Evolutionary conservation across 208 protist genomes (phyloP), one percentile per base, ranked within the genome.

Genomic region (Trichomonas gallinae): DNA sequence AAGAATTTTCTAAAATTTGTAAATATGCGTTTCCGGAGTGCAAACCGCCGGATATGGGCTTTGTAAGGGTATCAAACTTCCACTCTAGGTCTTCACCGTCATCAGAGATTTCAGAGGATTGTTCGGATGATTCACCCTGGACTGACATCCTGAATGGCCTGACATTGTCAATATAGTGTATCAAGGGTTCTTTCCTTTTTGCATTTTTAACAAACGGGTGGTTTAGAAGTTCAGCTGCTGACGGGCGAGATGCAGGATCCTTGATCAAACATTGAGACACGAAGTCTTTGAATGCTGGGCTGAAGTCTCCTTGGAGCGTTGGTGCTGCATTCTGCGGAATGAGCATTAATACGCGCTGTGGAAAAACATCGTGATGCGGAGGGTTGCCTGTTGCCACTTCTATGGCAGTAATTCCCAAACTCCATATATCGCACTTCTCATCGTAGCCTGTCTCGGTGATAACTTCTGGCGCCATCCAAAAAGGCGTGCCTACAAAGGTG

Each of bases 401-500:
- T 46, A 98, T 97, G 0, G 97, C 97, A 10, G 96, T 97, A 81
- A 98, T 98, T 36, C 97, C 97, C 21, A 98, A 87, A 38, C 97
- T 97, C 97, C 97, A 98, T 13, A 98, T 96, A 96, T 98, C 97
- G 45, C 96, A 97, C 91, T 97, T 97, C 36, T 93, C 46, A 51
- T 97, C 97, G 63, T 98, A 97, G 0, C 96, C 48, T 88, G n/a
- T 46, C 45, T 96, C 63, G 0, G 21, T 51, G 1, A 97, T 97
- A 34, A 97, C 48, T 63, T 97, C 96, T 31, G 97, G 97, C 9
- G 96, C 96, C 97, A 97, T 97, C 96, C 96, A 97, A 48, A 96
- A 96, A 11, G 97, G 97, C 11, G 96, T 97, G 38, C 97, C 97
- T 0, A 91, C 48, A 44, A 96, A 63, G 23, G 72, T 96, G 38